A percentile compares a stretch with the other conserved stretches of the same genome.
phyloP scores from a whole-genome alignment of 2,329 filamentous ascomycete genomes.

The Phialophora expanda region DNA sequence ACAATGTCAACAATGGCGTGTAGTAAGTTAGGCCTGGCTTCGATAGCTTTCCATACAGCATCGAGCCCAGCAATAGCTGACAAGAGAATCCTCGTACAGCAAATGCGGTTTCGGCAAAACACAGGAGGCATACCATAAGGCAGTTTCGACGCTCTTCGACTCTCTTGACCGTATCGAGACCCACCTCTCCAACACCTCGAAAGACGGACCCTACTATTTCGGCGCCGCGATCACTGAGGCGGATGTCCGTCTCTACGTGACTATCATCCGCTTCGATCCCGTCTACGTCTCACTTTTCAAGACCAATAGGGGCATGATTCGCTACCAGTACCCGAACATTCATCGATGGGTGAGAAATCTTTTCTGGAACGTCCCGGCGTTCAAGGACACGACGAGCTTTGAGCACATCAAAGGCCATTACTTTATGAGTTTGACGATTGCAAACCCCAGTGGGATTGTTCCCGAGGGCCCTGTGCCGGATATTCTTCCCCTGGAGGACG shows the following conservation, averaged over 20 bases:
- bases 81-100: constrained; percentile 44
- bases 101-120: constrained; percentile 75
- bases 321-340: constrained; percentile 61
- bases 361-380: constrained; percentile 52
- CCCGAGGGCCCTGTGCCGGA: constrained; percentile 32
- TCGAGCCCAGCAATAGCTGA: too few relatives aligned
- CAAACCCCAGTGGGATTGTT: constrained; percentile 28
- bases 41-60: not conserved
- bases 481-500: constrained; percentile 26
- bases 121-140: constrained; percentile 74
- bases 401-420: constrained; percentile 38
- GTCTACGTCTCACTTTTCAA: constrained; percentile 84
- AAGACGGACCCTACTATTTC: constrained; percentile 69
- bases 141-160: constrained; percentile 70
- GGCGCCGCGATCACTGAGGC: constrained; percentile 75
- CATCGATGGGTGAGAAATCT: constrained; percentile 53
- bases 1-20: constrained; percentile 59
- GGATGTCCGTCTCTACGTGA: constrained; percentile 73
- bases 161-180: constrained; percentile 73
- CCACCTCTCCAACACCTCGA: constrained; percentile 58
- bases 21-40: constrained; percentile 22
- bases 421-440: constrained; percentile 22
- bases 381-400: constrained; percentile 52
- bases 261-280: constrained; percentile 69
- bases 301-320: constrained; percentile 67